Conservation (phyloP, 2,329 filamentous ascomycete genomes). For the Colletotrichum caudatum region DNA sequence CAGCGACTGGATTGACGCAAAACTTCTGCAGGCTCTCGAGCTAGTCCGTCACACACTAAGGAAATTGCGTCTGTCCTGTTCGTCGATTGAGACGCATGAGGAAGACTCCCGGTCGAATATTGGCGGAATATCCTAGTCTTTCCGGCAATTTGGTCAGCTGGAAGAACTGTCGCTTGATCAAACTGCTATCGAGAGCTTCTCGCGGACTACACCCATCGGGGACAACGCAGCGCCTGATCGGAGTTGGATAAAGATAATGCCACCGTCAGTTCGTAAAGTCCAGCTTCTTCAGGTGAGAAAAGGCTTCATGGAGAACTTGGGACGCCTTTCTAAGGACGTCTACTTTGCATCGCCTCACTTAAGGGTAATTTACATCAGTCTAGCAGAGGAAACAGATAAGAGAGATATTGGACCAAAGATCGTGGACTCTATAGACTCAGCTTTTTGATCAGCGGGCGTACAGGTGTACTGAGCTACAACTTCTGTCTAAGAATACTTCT, state of each 20-base stretch:
- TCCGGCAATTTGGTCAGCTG: slow-evolving; percentile 17
- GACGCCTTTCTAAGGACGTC: neutral
- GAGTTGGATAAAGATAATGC: neutral
- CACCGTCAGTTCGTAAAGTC: neutral
- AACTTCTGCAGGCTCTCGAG: slow-evolving; percentile 24
- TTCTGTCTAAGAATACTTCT: no score
- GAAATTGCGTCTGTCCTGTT: slow-evolving; percentile 16
- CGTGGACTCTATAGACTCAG: neutral
- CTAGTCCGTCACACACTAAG: slow-evolving; percentile 10
- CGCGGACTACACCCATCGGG: neutral
- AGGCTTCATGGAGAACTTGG: neutral
- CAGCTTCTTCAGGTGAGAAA: slow-evolving; percentile 7
- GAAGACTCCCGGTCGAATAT: neutral
- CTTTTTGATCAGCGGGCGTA: neutral
- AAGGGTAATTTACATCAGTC: neutral
- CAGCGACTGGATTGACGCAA: slow-evolving; percentile 28
- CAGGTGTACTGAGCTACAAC: slow-evolving; percentile 7
- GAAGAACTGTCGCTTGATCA: slow-evolving; percentile 31
- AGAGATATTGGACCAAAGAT: neutral
- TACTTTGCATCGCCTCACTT: neutral
- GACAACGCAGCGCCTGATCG: neutral
- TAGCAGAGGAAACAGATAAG: neutral
- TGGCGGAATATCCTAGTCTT: slow-evolving; percentile 3
- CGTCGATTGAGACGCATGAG: neutral
- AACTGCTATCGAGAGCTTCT: neutral